These are phyloP conservation scores for Borealophlyctis nickersoniae DNA, from an alignment of 192 early-diverging fungal species.

Conservation along the genomic window DNA sequence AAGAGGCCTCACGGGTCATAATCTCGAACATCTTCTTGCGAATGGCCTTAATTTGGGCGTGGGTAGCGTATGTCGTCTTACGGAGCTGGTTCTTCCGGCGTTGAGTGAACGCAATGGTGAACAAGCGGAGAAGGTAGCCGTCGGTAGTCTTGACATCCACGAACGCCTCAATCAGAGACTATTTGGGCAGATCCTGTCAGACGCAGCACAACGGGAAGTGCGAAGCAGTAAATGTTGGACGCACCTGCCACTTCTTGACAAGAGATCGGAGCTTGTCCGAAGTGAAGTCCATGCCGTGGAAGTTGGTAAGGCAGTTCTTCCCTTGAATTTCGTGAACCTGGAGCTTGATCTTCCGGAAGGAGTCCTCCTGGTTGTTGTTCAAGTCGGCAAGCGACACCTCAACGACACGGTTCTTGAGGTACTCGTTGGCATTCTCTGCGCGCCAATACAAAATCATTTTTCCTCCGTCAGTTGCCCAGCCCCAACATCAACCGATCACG, in stretches of 20 bases:
- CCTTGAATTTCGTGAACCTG: slow-evolving; percentile 96
- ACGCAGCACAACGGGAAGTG: slow-evolving; percentile 1
- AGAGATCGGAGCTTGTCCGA: slow-evolving; percentile 99
- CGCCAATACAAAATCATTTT: slow-evolving; percentile 21
- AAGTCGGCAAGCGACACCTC: slow-evolving; percentile 97
- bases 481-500: slow-evolving; percentile 1
- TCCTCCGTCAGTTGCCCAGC: not conserved
- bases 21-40: slow-evolving; percentile 99
- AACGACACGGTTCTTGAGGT: slow-evolving; percentile 92
- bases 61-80: slow-evolving; percentile 98
- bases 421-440: slow-evolving; percentile 87
- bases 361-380: slow-evolving; percentile 81
- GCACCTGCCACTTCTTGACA: slow-evolving; percentile 99
- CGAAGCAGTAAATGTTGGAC: slow-evolving; percentile 3
- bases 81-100: slow-evolving; percentile 89
- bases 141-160: slow-evolving; percentile 99
- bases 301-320: slow-evolving; percentile 99
- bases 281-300: slow-evolving; percentile 99
- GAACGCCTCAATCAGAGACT: slow-evolving; percentile 94
- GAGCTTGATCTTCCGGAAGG: slow-evolving; percentile 98
- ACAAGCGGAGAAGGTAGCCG: slow-evolving; percentile 98
- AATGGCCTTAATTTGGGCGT: slow-evolving; percentile 94
- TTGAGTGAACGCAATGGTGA: slow-evolving; percentile 96
- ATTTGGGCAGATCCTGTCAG: too few species aligned
- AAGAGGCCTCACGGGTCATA: slow-evolving; percentile 78